Conservation (phyloP, 345 rosid species). For the Linum trigynum region DNA sequence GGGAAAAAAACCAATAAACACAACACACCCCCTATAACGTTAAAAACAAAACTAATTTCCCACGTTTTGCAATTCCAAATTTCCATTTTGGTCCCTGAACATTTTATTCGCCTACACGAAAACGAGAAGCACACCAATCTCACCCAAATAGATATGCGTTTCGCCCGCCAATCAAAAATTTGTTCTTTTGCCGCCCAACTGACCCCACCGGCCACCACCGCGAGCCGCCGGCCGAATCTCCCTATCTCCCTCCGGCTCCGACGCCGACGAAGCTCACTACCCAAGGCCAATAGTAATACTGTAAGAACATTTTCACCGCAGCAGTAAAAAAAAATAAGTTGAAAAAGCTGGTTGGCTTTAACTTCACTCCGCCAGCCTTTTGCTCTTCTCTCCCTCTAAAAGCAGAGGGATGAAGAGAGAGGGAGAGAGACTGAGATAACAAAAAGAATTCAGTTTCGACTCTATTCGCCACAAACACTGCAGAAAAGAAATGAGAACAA, state of each 20-base stretch:
- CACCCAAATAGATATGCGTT: neutral
- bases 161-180: neutral
- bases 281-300: too few relatives aligned
- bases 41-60: neutral
- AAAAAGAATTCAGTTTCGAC: neutral
- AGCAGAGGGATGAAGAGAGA: too few relatives aligned
- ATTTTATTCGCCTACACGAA: too few relatives aligned
- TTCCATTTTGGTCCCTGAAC: too few relatives aligned
- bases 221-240: neutral
- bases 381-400: too few relatives aligned
- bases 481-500: too few relatives aligned
- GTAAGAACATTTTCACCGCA: too few relatives aligned
- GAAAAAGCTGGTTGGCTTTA: too few relatives aligned
- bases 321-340: too few relatives aligned
- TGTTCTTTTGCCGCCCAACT: neutral
- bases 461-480: neutral
- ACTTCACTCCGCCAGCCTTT: too few relatives aligned
- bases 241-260: neutral
- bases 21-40: neutral
- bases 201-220: neutral
- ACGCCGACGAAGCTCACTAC: neutral
- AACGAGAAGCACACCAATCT: too few relatives aligned
- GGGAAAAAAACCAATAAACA: neutral
- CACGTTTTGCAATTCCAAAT: neutral
- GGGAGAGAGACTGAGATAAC: neutral